Base-by-base conservation (phyloP, 1,284 basidiomycete genomes). In the Sutorius eximius region DNA sequence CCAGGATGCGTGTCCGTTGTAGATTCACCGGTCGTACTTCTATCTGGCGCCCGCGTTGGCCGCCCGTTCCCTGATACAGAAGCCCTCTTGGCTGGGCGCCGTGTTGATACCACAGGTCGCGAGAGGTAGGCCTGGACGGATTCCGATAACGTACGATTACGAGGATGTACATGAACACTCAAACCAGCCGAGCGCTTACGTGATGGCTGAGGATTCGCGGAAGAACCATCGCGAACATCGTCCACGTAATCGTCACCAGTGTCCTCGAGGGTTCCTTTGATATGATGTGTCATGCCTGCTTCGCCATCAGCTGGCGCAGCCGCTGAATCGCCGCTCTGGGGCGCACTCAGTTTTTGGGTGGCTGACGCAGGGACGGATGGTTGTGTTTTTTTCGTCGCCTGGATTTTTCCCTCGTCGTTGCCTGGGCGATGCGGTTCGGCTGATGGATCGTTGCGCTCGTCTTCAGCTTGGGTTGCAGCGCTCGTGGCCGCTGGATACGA, bases 41-140 rank as follows among this genome's bases (percentile, higher is more conserved):
- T n/a, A 29, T 38, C 16, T 36, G 10, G 12, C 13, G 16, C 27
- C 15, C 22, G 41, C 6, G 29, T 18, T 7, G 32, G 33, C 30
- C 8, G 50, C 33, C 36, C 9, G 7, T 38, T 44, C 45, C 34
- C 18, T 29, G 42, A 36, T 24, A 16, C 15, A 1, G 20, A 15
- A 24, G 13, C 2, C n/a, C 37, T 55, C 47, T 44, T 43, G 34
- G 45, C 22, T 15, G 44, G 38, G 36, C 36, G 46, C 42, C 47
- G 55, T 22, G 24, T 27, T 27, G 32, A 27, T 11, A 6, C 20
- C 43, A 36, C 27, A 9, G 66, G 49, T 18, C 44, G 52, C 11
- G 44, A 44, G 49, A 85, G 76, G 61, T 84, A 76, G 7, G 78
- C 76, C 45, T 78, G 79, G 16, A 85, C 74, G 13, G 79, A 76